Percentiles rank a stretch among this genome's conserved stretches.
phyloP scores from a whole-genome alignment of 2,329 filamentous ascomycete species.

The Colletotrichum musae region DNA sequence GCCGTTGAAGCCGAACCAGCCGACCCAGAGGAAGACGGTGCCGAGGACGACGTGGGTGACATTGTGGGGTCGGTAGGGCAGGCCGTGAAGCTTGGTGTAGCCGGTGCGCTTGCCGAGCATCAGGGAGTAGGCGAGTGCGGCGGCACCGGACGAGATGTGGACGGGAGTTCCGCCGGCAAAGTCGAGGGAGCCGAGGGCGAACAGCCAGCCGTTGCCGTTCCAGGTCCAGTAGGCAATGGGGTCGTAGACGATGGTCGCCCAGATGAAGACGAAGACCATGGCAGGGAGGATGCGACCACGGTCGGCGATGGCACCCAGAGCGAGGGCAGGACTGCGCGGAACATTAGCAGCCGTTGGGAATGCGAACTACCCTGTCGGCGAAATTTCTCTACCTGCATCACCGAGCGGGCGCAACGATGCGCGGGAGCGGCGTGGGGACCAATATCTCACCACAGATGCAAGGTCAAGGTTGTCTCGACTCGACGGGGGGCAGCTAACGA shows the following conservation, averaged over 20 bases:
- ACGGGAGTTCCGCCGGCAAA: slow-evolving; percentile 84
- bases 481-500: not conserved
- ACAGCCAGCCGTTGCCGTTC: slow-evolving; percentile 82
- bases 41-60: slow-evolving; percentile 81
- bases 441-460: slow-evolving; percentile 12
- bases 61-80: slow-evolving; percentile 80
- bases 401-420: slow-evolving; percentile 11
- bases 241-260: slow-evolving; percentile 80
- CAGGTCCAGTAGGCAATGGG: slow-evolving; percentile 84
- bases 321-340: slow-evolving; percentile 65
- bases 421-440: slow-evolving; percentile 7
- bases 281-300: slow-evolving; percentile 74
- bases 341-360: slow-evolving; percentile 24
- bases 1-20: slow-evolving; percentile 97
- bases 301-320: slow-evolving; percentile 73
- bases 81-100: slow-evolving; percentile 72
- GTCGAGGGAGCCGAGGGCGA: slow-evolving; percentile 77
- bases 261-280: slow-evolving; percentile 78
- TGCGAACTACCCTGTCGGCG: not conserved
- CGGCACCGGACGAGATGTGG: slow-evolving; percentile 80
- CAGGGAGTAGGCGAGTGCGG: slow-evolving; percentile 80
- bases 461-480: not conserved
- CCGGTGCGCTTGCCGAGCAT: slow-evolving; percentile 80
- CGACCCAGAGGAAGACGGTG: slow-evolving; percentile 87
- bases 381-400: slow-evolving; percentile 12